These are phyloP conservation scores for Apiotrichum sp. DNA, from an alignment of 1,284 basidiomycete species.

Conservation along the genomic window DNA sequence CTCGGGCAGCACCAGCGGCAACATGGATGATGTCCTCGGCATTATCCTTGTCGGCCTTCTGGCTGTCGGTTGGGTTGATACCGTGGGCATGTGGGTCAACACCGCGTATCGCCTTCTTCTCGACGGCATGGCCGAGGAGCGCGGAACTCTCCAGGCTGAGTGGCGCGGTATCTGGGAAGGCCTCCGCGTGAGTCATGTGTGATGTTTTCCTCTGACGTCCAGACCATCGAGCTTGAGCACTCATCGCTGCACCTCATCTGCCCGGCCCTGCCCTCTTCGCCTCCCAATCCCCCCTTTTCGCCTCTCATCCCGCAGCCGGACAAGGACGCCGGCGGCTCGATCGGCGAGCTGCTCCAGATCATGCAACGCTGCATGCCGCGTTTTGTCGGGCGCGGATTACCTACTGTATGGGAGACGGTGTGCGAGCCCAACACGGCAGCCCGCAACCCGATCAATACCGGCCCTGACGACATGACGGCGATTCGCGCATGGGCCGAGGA, in stretches of 20 bases:
- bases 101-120: slow-evolving; percentile 18
- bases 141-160: slow-evolving; percentile 11
- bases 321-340: slow-evolving; percentile 10
- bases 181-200: slow-evolving; percentile 13
- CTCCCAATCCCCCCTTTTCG: slow-evolving; percentile 16
- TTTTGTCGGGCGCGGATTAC: slow-evolving; percentile 21
- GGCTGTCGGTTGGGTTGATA: slow-evolving; percentile 22
- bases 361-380: slow-evolving; percentile 22
- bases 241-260: slow-evolving; percentile 20
- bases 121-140: slow-evolving; percentile 20
- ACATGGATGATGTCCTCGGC: slow-evolving; percentile 20
- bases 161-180: slow-evolving; percentile 24
- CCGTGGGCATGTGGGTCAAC: slow-evolving; percentile 22
- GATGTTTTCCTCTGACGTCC: background rate
- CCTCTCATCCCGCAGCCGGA: background rate
- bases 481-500: slow-evolving; percentile 18
- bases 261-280: slow-evolving; percentile 14
- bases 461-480: slow-evolving; percentile 14
- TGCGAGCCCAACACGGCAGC: slow-evolving; percentile 1
- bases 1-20: slow-evolving; percentile 9
- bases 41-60: slow-evolving; percentile 20
- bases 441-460: slow-evolving; percentile 1
- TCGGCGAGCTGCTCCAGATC: slow-evolving; percentile 20
- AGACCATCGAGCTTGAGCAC: slow-evolving; percentile 24
- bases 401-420: slow-evolving; percentile 20